These are phyloP conservation scores for Zygosaccharomyces rouxii DNA, from an alignment of 805 yeast genomes.

Conservation along the genomic window DNA sequence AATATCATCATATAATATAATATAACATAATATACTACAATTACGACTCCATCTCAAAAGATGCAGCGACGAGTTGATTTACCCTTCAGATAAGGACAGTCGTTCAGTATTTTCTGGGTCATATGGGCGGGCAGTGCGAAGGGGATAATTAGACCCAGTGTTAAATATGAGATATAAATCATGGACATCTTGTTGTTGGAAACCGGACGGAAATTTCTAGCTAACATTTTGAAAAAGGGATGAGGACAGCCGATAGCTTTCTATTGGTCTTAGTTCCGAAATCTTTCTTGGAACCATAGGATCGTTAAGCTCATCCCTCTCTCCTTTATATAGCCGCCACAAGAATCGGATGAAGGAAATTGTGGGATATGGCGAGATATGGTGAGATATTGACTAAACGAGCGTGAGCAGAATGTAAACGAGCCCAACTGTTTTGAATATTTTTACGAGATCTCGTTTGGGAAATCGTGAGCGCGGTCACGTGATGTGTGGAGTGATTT, in stretches of 20 bases:
- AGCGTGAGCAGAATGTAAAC: background rate
- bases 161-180: slow-evolving; percentile 25
- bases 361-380: slow-evolving; percentile 4
- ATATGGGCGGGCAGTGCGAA: slow-evolving; percentile 29
- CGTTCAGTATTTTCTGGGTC: slow-evolving; percentile 17
- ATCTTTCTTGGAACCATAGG: too few species aligned
- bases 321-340: slow-evolving; percentile 7
- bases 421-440: background rate
- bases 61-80: slow-evolving; percentile 21
- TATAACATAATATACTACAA: background rate
- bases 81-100: slow-evolving; percentile 18
- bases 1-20: background rate
- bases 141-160: slow-evolving; percentile 29
- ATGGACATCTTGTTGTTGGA: slow-evolving; percentile 12
- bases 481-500: background rate
- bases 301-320: background rate
- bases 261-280: background rate
- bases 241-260: background rate
- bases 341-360: background rate
- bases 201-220: slow-evolving; percentile 1
- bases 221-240: slow-evolving; percentile 1
- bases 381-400: slow-evolving; percentile 5
- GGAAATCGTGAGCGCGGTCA: background rate
- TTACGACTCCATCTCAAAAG: slow-evolving; percentile 3
- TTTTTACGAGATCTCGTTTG: background rate